These are phyloP conservation scores for Desmodesmus armatus DNA, from an alignment of 139 green algal genomes.

Conservation along the genomic window DNA sequence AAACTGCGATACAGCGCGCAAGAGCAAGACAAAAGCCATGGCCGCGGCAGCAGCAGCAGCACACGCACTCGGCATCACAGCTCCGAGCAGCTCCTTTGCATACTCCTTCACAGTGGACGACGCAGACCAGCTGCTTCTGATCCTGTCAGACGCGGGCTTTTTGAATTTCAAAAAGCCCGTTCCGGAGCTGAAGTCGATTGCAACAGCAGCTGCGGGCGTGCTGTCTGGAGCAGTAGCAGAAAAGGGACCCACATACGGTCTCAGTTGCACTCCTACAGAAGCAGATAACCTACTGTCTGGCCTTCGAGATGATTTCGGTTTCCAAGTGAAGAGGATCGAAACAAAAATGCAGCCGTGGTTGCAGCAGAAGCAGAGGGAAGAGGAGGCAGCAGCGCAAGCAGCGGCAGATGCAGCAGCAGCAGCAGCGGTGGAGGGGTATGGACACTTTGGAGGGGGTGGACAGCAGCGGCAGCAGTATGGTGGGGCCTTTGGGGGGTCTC, in stretches of 20 bases:
- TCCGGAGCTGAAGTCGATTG: no score
- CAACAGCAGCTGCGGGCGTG: background rate
- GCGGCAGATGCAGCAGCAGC: background rate
- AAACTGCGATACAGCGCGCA: no score
- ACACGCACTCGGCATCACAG: background rate
- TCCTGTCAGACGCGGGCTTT: slow-evolving; percentile 23
- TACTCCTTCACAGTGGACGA: slow-evolving; percentile 20
- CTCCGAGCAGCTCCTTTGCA: background rate
- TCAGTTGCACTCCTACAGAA: background rate
- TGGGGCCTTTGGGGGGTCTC: no score
- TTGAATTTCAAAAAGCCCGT: no score
- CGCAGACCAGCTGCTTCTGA: background rate
- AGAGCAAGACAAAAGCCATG: no score
- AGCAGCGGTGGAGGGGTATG: background rate
- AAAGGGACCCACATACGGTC: background rate
- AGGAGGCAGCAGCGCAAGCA: background rate
- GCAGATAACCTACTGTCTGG: background rate
- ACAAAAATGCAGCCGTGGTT: slow-evolving; percentile 28
- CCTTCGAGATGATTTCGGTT: background rate
- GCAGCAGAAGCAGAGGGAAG: background rate
- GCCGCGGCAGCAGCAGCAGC: background rate
- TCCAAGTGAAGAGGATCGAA: slow-evolving; percentile 17
- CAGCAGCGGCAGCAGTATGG: no score
- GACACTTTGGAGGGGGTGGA: no score
- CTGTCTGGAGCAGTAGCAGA: background rate